These are phyloP conservation scores for Fusarium aywerte DNA, from an alignment of 2,329 filamentous ascomycete genomes.

Conservation along the genomic window DNA sequence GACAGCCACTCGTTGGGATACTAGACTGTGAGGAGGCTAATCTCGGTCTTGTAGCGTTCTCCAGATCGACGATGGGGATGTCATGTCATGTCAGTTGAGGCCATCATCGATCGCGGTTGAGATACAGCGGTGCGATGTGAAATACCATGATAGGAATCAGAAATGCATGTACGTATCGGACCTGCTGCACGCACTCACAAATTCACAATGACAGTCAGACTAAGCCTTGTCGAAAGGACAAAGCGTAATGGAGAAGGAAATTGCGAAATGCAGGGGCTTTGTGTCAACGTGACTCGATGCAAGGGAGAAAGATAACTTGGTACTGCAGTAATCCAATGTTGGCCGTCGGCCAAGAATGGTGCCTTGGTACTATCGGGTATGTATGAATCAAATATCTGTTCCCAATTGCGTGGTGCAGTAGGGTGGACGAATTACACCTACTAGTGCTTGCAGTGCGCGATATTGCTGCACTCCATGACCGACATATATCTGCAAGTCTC, in stretches of 20 bases:
- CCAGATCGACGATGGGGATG: conserved; percentile 32
- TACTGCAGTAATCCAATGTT: conserved; percentile 9
- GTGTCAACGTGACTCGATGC: conserved; percentile 35
- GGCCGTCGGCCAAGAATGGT: conserved; percentile 2
- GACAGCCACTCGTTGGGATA: conserved; percentile 6
- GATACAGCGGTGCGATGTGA: not conserved
- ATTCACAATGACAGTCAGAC: not conserved
- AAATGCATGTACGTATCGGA: conserved; percentile 1
- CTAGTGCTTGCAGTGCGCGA: conserved; percentile 13
- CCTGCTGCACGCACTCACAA: conserved; percentile 1
- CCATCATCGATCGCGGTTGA: conserved; percentile 12
- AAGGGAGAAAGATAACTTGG: conserved; percentile 19
- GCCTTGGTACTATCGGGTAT: not conserved
- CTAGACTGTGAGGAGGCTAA: conserved; percentile 6
- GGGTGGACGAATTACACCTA: not conserved
- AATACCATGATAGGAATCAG: conserved; percentile 6
- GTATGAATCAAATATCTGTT: conserved; percentile 4
- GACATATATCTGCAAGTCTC: conserved; percentile 15
- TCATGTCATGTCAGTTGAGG: conserved; percentile 3
- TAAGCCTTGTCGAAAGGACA: conserved; percentile 24
- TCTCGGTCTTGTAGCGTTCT: conserved; percentile 6
- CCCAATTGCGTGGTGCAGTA: not conserved
- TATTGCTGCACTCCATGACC: conserved; percentile 6
- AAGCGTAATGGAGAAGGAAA: conserved; percentile 17
- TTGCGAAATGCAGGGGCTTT: conserved; percentile 31